Conservation (phyloP, 1,139 yeast species). For the Pichia cactophila region DNA sequence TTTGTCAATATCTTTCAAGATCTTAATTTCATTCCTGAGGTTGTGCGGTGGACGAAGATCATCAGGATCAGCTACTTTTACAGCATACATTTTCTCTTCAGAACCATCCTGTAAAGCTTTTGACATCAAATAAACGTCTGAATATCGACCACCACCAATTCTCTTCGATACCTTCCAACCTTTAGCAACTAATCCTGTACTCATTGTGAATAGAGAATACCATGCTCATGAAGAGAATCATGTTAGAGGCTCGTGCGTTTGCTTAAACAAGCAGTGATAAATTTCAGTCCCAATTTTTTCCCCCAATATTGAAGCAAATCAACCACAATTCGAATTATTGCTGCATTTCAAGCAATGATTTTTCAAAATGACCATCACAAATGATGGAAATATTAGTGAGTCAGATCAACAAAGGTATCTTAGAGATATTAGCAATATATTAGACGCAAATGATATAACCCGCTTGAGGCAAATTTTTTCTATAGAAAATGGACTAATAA, state of each 20-base stretch:
- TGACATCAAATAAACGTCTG: conserved; percentile 28
- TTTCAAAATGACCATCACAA: neutral
- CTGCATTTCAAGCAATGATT: neutral
- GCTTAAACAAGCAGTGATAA: too few species aligned
- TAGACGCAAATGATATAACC: conserved; percentile 12
- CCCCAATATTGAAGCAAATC: too few species aligned
- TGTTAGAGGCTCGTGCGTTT: neutral
- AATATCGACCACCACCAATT: conserved; percentile 28
- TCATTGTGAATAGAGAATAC: neutral
- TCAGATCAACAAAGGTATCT: neutral
- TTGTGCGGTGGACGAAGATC: conserved; percentile 45
- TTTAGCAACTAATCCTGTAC: neutral
- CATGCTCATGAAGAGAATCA: neutral
- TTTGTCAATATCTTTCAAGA: conserved; percentile 26
- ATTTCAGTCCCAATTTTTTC: too few species aligned
- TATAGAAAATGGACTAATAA: conserved; percentile 38
- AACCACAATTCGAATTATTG: too few species aligned
- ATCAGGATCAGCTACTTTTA: conserved; percentile 40
- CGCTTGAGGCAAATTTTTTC: conserved; percentile 16
- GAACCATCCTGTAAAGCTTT: neutral
- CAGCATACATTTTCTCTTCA: conserved; percentile 25
- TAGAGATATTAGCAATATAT: neutral
- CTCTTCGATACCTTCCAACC: neutral
- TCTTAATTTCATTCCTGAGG: conserved; percentile 34
- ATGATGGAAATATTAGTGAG: neutral